A percentile compares a stretch with the other conserved stretches of the same genome.
Conservation (phyloP, 139 green algal genomes). For the Desmodesmus armatus region DNA sequence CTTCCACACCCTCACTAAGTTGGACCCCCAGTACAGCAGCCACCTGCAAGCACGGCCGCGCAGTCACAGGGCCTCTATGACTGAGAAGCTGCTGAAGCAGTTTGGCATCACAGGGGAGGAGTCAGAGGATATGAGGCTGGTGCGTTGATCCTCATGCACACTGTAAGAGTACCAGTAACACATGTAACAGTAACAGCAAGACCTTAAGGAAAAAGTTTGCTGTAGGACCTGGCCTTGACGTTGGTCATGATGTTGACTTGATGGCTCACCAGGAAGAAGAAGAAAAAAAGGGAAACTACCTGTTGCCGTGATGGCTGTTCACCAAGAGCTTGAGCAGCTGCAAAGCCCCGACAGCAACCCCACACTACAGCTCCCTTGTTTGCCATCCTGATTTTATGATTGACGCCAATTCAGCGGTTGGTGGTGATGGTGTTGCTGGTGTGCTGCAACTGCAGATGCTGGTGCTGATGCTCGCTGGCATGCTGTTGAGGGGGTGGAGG, state of each 20-base stretch:
- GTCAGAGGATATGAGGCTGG: background rate
- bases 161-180: too few relatives aligned
- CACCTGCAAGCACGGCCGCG: constrained; percentile 1
- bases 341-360: too few relatives aligned
- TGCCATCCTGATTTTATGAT: background rate
- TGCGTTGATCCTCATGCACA: too few relatives aligned
- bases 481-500: constrained; percentile 21
- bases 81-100: background rate
- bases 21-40: constrained; percentile 20
- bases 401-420: background rate
- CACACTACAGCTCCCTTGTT: too few relatives aligned
- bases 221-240: too few relatives aligned
- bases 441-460: background rate
- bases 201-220: too few relatives aligned
- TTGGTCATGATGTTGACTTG: too few relatives aligned
- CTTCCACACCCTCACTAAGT: background rate
- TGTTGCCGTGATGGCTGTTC: too few relatives aligned
- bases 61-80: constrained; percentile 19
- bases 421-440: background rate
- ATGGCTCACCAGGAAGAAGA: too few relatives aligned
- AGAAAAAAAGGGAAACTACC: too few relatives aligned
- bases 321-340: too few relatives aligned
- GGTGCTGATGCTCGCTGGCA: constrained; percentile 17
- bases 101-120: constrained; percentile 18
- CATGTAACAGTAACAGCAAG: too few relatives aligned